Base-by-base conservation (phyloP, 257 asterid species). In the Ilex aquifolium region DNA sequence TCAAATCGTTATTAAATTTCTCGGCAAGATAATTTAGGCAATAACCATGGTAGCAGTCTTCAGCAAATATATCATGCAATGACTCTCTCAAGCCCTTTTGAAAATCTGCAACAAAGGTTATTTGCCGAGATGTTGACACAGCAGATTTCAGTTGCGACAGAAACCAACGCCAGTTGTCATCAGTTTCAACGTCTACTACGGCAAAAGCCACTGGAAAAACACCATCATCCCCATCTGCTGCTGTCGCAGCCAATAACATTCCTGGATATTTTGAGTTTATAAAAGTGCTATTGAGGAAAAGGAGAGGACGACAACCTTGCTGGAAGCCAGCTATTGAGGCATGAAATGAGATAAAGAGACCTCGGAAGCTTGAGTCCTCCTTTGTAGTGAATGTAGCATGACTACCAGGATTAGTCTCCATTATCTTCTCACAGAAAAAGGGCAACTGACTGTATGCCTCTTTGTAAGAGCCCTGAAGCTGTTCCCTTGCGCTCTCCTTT, bases 211-310 rank as follows among this genome's bases (percentile, higher is more conserved):
- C 84, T 0, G 97, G 97, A 66, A 89, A 84, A 65, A 84, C 91
- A 71, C 84, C 95, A 61, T 92, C 99, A 74, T 92, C 85, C 62
- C 95, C 97, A 67, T 92, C 99, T 7, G 88, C 88, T 49, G 97
- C 88, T 46, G 88, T 88, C 3, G 99, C 97, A 65, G 97, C 96
- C 64, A 92, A 74, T 61, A 92, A 72, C 13, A 87, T 92, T 63
- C 97, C 95, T 75, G 87, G 97, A 72, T 89, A 92, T 74, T 92
- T 92, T 29, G 99, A 91, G 82, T 89, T 89, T 71, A 92, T 96
- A 72, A 85, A 90, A 60, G 88, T 82, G 82, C 95, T 89, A 76
- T 87, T 96, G 14, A 92, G 95, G 79, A 92, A 89, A 65, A 92
- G 71, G 61, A 92, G 96, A 44, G 97, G 95, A 39, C 97, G 97